Percentiles rank a stretch among this genome's conserved stretches.
Evolutionary conservation across 495 filamentous ascomycete genomes (phyloP).

Genomic region (Penicillium malachiteum): DNA sequence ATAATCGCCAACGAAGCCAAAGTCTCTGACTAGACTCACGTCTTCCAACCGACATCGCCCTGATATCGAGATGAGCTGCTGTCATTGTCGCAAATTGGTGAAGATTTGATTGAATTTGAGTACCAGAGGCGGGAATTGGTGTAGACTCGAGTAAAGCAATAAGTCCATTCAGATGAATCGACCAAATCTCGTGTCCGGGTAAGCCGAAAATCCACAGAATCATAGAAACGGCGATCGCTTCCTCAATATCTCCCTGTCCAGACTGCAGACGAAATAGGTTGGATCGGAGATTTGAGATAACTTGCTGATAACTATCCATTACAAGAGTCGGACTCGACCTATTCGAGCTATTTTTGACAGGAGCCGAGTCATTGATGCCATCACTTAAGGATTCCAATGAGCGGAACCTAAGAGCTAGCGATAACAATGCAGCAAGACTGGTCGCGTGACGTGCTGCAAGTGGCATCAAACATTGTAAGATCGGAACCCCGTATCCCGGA

Average conservation of each 20-base stretch:
- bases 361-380: neutral
- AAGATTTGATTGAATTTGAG: neutral
- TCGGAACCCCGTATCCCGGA: neutral
- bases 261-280: neutral
- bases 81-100: neutral
- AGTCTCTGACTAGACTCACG: neutral
- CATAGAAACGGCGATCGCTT: neutral
- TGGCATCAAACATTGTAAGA: neutral
- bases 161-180: neutral
- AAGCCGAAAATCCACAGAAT: neutral
- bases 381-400: too few relatives aligned
- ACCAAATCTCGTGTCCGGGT: neutral
- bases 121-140: neutral
- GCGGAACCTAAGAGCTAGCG: neutral
- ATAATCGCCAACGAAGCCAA: neutral
- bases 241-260: neutral
- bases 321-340: neutral
- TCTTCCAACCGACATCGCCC: neutral
- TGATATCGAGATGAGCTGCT: neutral
- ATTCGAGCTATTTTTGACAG: neutral
- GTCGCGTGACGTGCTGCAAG: slow-evolving; percentile 1
- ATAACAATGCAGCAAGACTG: neutral
- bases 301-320: neutral
- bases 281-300: neutral
- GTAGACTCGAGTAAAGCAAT: neutral